Base-by-base conservation (phyloP, 371 early-diverging fungal species). In the Mucor plumbeus region DNA sequence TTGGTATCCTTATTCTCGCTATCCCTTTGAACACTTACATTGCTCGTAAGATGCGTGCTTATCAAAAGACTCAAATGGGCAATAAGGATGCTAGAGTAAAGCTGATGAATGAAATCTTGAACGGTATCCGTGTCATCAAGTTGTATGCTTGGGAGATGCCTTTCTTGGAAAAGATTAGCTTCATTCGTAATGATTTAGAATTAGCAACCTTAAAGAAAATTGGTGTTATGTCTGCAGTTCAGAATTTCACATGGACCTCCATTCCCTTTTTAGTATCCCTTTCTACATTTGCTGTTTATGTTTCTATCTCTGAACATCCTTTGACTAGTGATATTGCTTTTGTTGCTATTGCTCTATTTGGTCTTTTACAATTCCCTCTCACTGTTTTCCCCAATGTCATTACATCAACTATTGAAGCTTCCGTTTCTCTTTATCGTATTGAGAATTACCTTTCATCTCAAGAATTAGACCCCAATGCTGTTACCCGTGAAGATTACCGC, bases 81-180 rank as follows among this genome's bases (percentile, higher is more conserved):
- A 94, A 92, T 79, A 96, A 95, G 80, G 97, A 97, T 75, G 74
- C 79, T 17, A 87, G 98, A 69, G 92, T 95, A 62, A 94, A 93
- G 78, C 72, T 95, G 69, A 96, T 95, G 93, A 81, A 97, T 78
- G 99, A 98, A 81, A 77, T 96, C 8, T 76, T 99, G 64, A 91
- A 91, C 64, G 97, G 96, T 13, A 97, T 97, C 72, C 94, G 94
- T 71, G 94, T 96, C 36, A 92, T 96, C 77, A 96, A 96, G 77
- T 77, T 94, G 19, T 93, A 92, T 65, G 90, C 91, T 5, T 94
- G 93, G 93, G 93, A 92, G 73, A 67, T 65, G 7, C 77, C 88
- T 9, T 92, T 93, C 59, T 75, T 85, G 65, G 72, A 89, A 70
- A 77, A 80, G 64, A 82, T 96, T 31, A 74, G 81, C 53, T 83